Evolutionary conservation across 2,329 filamentous ascomycete species (phyloP).

Genomic region (Penicillium sclerotiorum): DNA sequence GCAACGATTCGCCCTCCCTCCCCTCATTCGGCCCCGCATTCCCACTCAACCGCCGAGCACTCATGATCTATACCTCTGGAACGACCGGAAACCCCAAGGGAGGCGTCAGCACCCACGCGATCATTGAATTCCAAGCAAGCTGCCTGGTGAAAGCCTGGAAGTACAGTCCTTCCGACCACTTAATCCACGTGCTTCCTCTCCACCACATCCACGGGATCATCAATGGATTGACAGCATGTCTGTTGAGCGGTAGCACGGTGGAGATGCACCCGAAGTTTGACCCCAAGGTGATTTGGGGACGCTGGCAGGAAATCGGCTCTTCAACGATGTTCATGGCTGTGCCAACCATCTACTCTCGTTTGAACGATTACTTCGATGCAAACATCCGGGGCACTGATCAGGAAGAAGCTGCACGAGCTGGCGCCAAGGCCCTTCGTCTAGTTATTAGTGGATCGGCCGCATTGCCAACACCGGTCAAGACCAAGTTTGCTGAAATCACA

Average conservation of each 20-base stretch:
- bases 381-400: constrained; percentile 39
- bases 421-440: constrained; percentile 40
- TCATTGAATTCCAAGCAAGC: constrained; percentile 37
- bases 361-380: constrained; percentile 50
- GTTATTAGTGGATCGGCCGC: constrained; percentile 48
- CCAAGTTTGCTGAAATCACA: constrained; percentile 44
- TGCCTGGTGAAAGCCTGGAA: constrained; percentile 36
- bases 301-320: constrained; percentile 45
- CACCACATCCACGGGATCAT: constrained; percentile 56
- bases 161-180: constrained; percentile 41
- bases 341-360: constrained; percentile 54
- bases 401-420: constrained; percentile 36
- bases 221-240: constrained; percentile 52
- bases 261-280: constrained; percentile 54
- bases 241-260: constrained; percentile 50
- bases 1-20: constrained; percentile 24
- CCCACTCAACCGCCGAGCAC: constrained; percentile 34
- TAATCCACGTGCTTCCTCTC: constrained; percentile 55
- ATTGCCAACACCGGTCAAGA: constrained; percentile 45
- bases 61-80: constrained; percentile 49
- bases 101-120: constrained; percentile 48
- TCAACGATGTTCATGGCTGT: constrained; percentile 56
- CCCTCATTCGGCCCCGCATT: constrained; percentile 36
- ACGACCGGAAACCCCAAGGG: constrained; percentile 48
- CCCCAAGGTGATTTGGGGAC: constrained; percentile 48